These are phyloP conservation scores for Royoungia palumana DNA, from an alignment of 768 basidiomycete genomes.

Conservation along the genomic window DNA sequence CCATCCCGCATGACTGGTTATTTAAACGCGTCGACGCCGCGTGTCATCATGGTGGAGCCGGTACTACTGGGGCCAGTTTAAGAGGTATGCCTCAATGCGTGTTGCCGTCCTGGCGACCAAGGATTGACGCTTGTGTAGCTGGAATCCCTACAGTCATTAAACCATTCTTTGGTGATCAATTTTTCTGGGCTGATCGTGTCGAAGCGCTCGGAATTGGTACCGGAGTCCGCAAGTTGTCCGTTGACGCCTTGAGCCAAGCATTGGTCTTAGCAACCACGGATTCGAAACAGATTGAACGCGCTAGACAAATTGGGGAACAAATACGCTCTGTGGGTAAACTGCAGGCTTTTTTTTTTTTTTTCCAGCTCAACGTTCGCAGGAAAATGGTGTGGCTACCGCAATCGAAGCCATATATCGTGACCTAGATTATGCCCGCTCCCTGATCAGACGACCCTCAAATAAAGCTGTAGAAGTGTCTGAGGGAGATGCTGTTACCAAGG, in stretches of 20 bases:
- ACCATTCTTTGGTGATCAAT: conserved; percentile 98
- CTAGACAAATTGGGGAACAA: conserved; percentile 78
- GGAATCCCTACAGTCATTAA: conserved; percentile 94
- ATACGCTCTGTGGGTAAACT: conserved; percentile 69
- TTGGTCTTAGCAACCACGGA: conserved; percentile 82
- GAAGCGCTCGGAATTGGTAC: conserved; percentile 92
- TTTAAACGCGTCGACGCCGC: conserved; percentile 94
- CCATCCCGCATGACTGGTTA: conserved; percentile 94
- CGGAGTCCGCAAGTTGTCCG: conserved; percentile 83
- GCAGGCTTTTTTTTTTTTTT: not conserved
- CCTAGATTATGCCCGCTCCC: conserved; percentile 86
- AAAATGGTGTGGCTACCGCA: conserved; percentile 91
- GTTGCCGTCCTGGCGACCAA: not conserved
- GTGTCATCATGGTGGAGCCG: conserved; percentile 97
- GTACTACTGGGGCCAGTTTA: conserved; percentile 92
- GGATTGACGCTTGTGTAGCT: conserved; percentile 41
- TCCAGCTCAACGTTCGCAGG: conserved; percentile 48
- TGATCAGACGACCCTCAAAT: conserved; percentile 60
- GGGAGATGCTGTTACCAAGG: conserved; percentile 13
- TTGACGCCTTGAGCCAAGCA: conserved; percentile 73
- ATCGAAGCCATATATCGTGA: conserved; percentile 96
- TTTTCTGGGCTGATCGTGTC: conserved; percentile 98
- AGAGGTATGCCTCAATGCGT: conserved; percentile 56
- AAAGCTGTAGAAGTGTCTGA: conserved; percentile 23
- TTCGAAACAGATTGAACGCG: conserved; percentile 82